phyloP scores from a whole-genome alignment of 2,329 filamentous ascomycete species.

The Fusarium chuoi region DNA sequence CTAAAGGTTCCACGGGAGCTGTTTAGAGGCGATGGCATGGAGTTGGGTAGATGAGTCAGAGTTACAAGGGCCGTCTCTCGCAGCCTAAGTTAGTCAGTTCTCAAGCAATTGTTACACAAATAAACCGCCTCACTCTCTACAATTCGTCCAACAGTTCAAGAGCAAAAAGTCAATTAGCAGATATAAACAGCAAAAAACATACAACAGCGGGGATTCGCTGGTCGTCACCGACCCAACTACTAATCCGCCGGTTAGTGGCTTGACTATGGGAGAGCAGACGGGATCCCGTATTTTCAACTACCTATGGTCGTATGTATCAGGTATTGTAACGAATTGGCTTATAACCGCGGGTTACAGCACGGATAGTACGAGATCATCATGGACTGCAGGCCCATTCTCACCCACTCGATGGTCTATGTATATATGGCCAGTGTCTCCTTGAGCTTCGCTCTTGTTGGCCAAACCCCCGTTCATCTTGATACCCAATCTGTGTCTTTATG shows the following conservation, averaged over 20 bases:
- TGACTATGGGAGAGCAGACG: conserved; percentile 24
- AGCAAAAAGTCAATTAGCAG: neutral
- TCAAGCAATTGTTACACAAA: neutral
- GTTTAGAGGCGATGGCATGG: neutral
- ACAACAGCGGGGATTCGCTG: conserved; percentile 26
- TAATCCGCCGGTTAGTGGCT: conserved; percentile 22
- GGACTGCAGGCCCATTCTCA: neutral
- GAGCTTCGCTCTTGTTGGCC: neutral
- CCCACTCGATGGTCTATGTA: neutral
- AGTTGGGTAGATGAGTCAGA: neutral
- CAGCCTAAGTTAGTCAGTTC: neutral
- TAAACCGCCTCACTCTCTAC: neutral
- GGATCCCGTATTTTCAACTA: conserved; percentile 26
- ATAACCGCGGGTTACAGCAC: neutral
- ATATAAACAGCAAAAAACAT: neutral
- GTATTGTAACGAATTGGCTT: fast-evolving
- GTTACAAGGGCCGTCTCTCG: neutral
- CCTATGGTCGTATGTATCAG: conserved; percentile 14
- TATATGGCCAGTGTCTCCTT: neutral
- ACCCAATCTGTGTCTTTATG: neutral
- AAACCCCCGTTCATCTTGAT: neutral
- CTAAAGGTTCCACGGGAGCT: neutral
- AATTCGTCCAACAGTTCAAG: neutral
- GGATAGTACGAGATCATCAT: neutral
- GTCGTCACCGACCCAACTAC: conserved; percentile 26